These are phyloP conservation scores for Trifolium dubium DNA, from an alignment of 306 rosid species.

Conservation along the genomic window DNA sequence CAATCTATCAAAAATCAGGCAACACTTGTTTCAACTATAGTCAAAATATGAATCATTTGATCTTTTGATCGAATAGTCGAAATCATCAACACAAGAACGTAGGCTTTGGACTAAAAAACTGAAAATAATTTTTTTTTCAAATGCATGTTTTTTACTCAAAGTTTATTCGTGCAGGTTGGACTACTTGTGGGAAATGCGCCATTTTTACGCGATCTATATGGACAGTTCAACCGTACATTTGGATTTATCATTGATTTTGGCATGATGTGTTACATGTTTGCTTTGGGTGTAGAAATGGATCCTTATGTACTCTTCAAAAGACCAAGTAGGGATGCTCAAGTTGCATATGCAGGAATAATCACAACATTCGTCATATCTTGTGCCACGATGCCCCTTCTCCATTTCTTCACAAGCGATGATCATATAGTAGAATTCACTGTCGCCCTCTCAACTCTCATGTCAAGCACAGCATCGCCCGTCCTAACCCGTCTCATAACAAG, in stretches of 20 bases:
- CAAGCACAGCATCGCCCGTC: slow-evolving; percentile 86
- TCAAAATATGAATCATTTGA: neutral
- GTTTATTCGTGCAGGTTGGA: slow-evolving; percentile 65
- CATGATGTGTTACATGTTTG: slow-evolving; percentile 91
- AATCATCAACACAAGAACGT: neutral
- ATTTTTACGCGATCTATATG: slow-evolving; percentile 49
- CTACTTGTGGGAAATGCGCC: slow-evolving; percentile 66
- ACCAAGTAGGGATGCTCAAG: slow-evolving; percentile 71
- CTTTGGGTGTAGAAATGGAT: slow-evolving; percentile 92
- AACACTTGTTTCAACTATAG: neutral
- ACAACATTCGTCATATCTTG: slow-evolving; percentile 61
- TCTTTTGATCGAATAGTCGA: neutral
- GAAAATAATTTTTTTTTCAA: neutral
- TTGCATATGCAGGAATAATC: slow-evolving; percentile 72
- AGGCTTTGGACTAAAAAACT: neutral
- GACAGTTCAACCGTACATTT: slow-evolving; percentile 50
- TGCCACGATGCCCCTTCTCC: slow-evolving; percentile 50
- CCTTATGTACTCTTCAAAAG: slow-evolving; percentile 58
- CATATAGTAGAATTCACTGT: slow-evolving; percentile 51
- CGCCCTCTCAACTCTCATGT: slow-evolving; percentile 60
- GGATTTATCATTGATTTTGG: slow-evolving; percentile 76
- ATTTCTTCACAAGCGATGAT: slow-evolving; percentile 5
- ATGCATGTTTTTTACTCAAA: neutral
- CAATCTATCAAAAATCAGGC: neutral
- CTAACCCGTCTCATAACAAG: slow-evolving; percentile 72